phyloP scores from a whole-genome alignment of 2,329 filamentous ascomycete species.

The Daldinia sp. region DNA sequence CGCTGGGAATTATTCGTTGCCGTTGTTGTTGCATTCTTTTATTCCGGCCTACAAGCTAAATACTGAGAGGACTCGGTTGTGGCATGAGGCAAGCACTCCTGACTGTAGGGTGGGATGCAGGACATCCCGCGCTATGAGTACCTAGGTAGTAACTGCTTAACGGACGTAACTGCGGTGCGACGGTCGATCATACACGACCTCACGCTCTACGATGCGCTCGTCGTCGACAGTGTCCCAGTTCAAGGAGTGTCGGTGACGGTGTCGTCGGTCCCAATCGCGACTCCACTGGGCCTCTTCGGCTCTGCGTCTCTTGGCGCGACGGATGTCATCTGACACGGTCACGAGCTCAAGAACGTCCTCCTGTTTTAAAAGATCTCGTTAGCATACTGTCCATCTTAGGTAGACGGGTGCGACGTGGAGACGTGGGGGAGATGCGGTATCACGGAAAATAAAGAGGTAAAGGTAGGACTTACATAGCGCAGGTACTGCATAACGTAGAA shows the following conservation, averaged over 20 bases:
- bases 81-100: not conserved
- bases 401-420: not conserved
- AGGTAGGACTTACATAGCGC: constrained; percentile 75
- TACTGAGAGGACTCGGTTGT: not conserved
- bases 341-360: constrained; percentile 89
- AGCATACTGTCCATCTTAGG: constrained; percentile 44
- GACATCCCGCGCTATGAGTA: not conserved
- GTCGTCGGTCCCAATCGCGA: constrained; percentile 63
- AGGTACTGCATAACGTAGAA: constrained; percentile 96
- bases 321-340: constrained; percentile 84
- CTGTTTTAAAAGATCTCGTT: constrained; percentile 60
- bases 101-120: not conserved
- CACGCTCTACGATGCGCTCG: constrained; percentile 74
- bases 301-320: constrained; percentile 68
- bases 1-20: not conserved
- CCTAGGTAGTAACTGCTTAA: constrained; percentile 21
- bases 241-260: constrained; percentile 53
- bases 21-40: not conserved
- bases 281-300: constrained; percentile 70
- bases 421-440: not conserved
- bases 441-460: not conserved
- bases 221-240: constrained; percentile 64
- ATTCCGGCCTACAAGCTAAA: not conserved
- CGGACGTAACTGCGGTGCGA: constrained; percentile 48
- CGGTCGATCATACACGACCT: constrained; percentile 71